Base-by-base conservation (phyloP, 2,329 filamentous ascomycete genomes). In the Teratosphaeria zuluensis region DNA sequence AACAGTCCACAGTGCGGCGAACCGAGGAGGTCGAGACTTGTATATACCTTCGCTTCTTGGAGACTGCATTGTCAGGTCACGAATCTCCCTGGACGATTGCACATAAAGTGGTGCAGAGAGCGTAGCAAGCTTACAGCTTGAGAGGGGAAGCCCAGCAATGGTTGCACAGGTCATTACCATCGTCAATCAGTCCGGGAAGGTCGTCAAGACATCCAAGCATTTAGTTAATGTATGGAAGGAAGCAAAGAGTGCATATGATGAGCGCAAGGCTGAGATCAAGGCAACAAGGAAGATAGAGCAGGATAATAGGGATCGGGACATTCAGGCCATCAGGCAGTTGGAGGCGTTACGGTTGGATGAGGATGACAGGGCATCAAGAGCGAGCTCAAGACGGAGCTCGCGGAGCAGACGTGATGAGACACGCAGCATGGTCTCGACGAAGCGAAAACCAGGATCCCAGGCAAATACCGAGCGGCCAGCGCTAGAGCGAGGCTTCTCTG, bases 201-300 rank as follows among this genome's bases (percentile, higher is more conserved):
- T 95, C 55, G 89, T 96, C 67, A 92, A 86, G 80, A 94, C 87
- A 60, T 90, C 90, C 70, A 96, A 95, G 76, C 89, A 96, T 67
- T 79, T 97, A 28, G 83, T 95, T 69, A 87, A 85, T 71, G 87
- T 96, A 70, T 95, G 95, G 80, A 95, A 90, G 73, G 91, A 96
- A 72, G 92, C 92, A 63, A 90, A 90, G 71, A 84, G 86, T 57
- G 89, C 89, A 59, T 97, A 97, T 75, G 82, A 86, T 59, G 90
- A 95, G 69, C 89, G 89, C 70, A 96, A 95, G 73, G 87, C 89
- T 6, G 85, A 91, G 65, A 81, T 96, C 66, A 85, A 85, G 71
- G 84, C 86, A 21, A 84, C 89, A 65, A 82, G 85, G 67, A 85
- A 86, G 68, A 78, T 78, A 46, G 79, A 80, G 62, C 69, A 78